Conservation (phyloP, 2,329 filamentous ascomycete genomes). For the Nemania abortiva region DNA sequence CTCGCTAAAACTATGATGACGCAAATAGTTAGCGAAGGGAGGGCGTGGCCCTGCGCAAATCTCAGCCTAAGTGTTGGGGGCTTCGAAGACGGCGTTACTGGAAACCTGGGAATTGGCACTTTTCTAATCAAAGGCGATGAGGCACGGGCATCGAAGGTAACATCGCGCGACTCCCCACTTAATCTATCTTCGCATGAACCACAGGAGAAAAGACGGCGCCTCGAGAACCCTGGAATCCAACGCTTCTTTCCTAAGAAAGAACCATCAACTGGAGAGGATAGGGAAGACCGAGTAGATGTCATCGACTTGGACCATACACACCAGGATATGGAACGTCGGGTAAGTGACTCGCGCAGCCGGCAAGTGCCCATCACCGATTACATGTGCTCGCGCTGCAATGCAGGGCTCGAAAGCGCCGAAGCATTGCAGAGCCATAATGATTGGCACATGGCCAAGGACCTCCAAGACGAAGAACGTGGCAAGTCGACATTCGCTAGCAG, state of each 20-base stretch:
- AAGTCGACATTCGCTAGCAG: conserved; percentile 58
- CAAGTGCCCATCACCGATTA: conserved; percentile 55
- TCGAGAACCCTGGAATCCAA: conserved; percentile 65
- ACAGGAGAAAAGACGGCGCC: conserved; percentile 58
- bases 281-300: conserved; percentile 44
- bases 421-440: conserved; percentile 83
- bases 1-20: conserved; percentile 80
- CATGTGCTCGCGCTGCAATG: conserved; percentile 74
- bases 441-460: conserved; percentile 92
- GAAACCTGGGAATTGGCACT: conserved; percentile 86
- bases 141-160: conserved; percentile 65
- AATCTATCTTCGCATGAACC: conserved; percentile 50
- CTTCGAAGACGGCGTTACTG: conserved; percentile 87
- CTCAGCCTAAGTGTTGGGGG: conserved; percentile 89
- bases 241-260: conserved; percentile 66
- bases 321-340: conserved; percentile 42
- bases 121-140: conserved; percentile 85
- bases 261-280: conserved; percentile 50
- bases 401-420: conserved; percentile 67
- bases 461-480: conserved; percentile 74
- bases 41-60: conserved; percentile 91
- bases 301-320: conserved; percentile 36
- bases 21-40: conserved; percentile 82
- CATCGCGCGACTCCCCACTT: conserved; percentile 45
- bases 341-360: conserved; percentile 47